phyloP scores from a whole-genome alignment of 768 basidiomycete species.

The Agaricus subrufescens region DNA sequence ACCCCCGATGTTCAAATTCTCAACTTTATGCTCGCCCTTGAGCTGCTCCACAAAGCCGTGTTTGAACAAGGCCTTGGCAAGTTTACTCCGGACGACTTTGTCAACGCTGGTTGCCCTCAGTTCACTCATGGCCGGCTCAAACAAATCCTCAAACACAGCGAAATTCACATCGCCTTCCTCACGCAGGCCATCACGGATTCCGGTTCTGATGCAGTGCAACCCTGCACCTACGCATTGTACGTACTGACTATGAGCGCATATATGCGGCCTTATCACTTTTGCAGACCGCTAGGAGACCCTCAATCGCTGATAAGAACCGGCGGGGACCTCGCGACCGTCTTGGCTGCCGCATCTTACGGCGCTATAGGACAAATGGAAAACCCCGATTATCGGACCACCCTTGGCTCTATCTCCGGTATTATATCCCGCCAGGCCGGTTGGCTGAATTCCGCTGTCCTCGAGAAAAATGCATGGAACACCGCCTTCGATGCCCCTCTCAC shows the following conservation, averaged over 20 bases:
- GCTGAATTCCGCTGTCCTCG: constrained; percentile 46
- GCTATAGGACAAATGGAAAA: constrained; percentile 41
- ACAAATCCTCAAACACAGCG: constrained; percentile 47
- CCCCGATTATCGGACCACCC: constrained; percentile 44
- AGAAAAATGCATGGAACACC: constrained; percentile 50
- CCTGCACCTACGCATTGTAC: constrained; percentile 62
- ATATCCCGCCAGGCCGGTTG: constrained; percentile 65
- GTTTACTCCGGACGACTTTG: constrained; percentile 37
- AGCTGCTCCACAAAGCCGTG: constrained; percentile 41
- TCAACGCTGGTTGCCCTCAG: constrained; percentile 35
- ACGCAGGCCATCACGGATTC: constrained; percentile 38
- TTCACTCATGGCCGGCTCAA: constrained; percentile 43
- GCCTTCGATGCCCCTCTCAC: constrained; percentile 49
- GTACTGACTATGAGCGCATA: constrained; percentile 13
- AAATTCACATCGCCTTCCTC: constrained; percentile 17
- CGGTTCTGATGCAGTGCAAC: constrained; percentile 32
- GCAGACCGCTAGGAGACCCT: background rate
- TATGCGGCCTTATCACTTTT: background rate
- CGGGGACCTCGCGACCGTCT: constrained; percentile 51
- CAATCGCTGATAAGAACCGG: constrained; percentile 18
- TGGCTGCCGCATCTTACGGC: constrained; percentile 56
- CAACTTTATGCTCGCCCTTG: constrained; percentile 40
- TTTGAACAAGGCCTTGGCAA: constrained; percentile 35
- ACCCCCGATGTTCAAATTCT: constrained; percentile 24
- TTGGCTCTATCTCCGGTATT: constrained; percentile 54